A percentile compares a stretch with the other conserved stretches of the same genome.
phyloP scores from a whole-genome alignment of 2,329 filamentous ascomycete species.

The Cladosporium sp. region DNA sequence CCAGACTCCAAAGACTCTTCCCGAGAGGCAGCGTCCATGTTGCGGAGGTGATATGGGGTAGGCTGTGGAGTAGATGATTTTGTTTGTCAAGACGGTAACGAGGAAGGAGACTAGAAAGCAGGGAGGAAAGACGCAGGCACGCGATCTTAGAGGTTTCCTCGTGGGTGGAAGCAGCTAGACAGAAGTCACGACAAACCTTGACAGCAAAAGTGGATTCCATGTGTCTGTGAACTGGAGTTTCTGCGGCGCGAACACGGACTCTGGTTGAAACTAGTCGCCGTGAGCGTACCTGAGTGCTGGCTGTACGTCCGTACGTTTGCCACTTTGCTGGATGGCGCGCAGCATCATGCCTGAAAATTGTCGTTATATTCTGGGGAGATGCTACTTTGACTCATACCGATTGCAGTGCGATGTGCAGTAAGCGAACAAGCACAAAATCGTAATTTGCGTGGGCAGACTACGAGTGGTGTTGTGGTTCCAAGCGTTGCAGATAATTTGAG shows the following conservation, averaged over 20 bases:
- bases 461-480: neutral
- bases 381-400: neutral
- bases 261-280: slow-evolving; percentile 16
- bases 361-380: neutral
- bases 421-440: neutral
- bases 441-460: neutral
- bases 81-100: slow-evolving; percentile 16
- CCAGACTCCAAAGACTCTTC: slow-evolving; percentile 16
- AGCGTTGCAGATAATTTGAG: slow-evolving; percentile 1
- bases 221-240: slow-evolving; percentile 16
- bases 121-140: slow-evolving; percentile 18
- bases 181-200: slow-evolving; percentile 16
- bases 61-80: slow-evolving; percentile 18
- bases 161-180: slow-evolving; percentile 12
- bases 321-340: neutral
- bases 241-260: slow-evolving; percentile 20
- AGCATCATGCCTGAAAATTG: neutral
- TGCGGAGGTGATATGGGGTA: slow-evolving; percentile 13
- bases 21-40: slow-evolving; percentile 10
- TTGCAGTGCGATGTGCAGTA: neutral
- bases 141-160: slow-evolving; percentile 12
- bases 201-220: slow-evolving; percentile 15
- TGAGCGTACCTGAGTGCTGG: neutral
- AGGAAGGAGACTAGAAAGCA: slow-evolving; percentile 21
- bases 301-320: neutral